phyloP scores from a whole-genome alignment of 2,329 filamentous ascomycete genomes.

The Fusarium circinatum region DNA sequence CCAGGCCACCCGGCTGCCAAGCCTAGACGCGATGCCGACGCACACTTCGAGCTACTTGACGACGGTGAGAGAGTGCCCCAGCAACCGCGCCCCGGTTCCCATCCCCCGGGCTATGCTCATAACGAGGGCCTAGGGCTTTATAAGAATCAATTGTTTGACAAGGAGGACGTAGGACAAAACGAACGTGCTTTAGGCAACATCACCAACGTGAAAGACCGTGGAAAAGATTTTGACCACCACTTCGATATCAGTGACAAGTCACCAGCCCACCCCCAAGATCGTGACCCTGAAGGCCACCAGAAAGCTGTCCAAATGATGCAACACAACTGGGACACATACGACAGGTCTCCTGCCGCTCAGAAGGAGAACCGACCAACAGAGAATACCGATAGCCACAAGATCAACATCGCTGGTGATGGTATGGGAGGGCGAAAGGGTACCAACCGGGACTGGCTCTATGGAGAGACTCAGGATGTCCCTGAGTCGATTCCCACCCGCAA shows the following conservation, averaged over 20 bases:
- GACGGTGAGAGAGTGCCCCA: conserved; percentile 70
- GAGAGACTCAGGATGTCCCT: conserved; percentile 47
- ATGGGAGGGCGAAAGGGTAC: conserved; percentile 71
- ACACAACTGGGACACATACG: conserved; percentile 67
- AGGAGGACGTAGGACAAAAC: conserved; percentile 58
- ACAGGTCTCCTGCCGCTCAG: conserved; percentile 63
- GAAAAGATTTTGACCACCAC: conserved; percentile 81
- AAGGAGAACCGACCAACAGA: conserved; percentile 63
- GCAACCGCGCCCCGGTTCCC: conserved; percentile 55
- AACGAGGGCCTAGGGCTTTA: conserved; percentile 78
- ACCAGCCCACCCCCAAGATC: conserved; percentile 58
- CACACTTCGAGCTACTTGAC: conserved; percentile 87
- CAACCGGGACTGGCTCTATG: conserved; percentile 67
- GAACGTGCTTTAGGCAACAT: conserved; percentile 69
- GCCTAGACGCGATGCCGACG: conserved; percentile 80
- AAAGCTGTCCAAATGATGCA: conserved; percentile 81
- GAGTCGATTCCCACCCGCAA: conserved; percentile 32
- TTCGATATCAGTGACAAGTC: conserved; percentile 80
- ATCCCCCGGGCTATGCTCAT: conserved; percentile 64
- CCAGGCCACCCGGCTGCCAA: conserved; percentile 70
- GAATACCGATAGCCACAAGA: conserved; percentile 53
- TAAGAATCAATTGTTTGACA: conserved; percentile 77
- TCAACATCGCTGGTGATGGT: conserved; percentile 68
- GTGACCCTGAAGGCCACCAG: conserved; percentile 67
- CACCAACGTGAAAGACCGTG: conserved; percentile 77